Evolutionary conservation across 2,329 filamentous ascomycete genomes (phyloP), one percentile per base, ranked within the genome.

Genomic region (Microthyrium microscopicum): DNA sequence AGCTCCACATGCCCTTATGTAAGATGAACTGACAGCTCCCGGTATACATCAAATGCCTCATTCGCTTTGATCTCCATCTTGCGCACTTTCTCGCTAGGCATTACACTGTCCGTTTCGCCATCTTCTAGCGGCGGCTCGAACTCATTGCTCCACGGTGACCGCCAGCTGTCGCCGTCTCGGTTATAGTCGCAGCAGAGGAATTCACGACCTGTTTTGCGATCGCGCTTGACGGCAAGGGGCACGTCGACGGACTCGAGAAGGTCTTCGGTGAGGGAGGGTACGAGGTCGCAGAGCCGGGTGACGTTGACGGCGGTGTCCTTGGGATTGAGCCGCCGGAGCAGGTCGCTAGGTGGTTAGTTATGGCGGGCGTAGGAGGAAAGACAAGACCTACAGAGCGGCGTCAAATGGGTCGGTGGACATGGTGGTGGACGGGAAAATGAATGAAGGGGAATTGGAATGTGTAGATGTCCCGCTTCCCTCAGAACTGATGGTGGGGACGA

Each of bases 111-210:
- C n/a, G n/a, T n/a, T n/a, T n/a, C n/a, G n/a, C 72, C 73, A 31
- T 72, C 70, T 31, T 66, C 68, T 39, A 93, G 68, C 11, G 84
- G 79, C 13, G 87, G 89, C 54, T 95, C 84, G 56, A 98, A 98
- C 58, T 93, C 80, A 61, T 95, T 95, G 61, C 78, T 89, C 89
- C 89, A 98, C n/a, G 89, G 89, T 43, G 82, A 92, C 41, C 89
- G 79, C 69, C 93, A 93, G 60, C 80, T 91, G 62, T 94, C 87
- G 41, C 89, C 89, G 59, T 98, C 89, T 43, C 89, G 85, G 68
- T 98, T 98, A 70, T 98, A 98, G 69, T 98, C 89, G 67, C 89
- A 98, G 50, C 94, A 79, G 33, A 98, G 73, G 64, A 93, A 98
- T 61, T 95, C 89, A 45, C 87, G 80, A 47, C 84, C 83, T 20